Base-by-base conservation (phyloP, 164 flowering plant genomes). In the Annona cherimola region DNA sequence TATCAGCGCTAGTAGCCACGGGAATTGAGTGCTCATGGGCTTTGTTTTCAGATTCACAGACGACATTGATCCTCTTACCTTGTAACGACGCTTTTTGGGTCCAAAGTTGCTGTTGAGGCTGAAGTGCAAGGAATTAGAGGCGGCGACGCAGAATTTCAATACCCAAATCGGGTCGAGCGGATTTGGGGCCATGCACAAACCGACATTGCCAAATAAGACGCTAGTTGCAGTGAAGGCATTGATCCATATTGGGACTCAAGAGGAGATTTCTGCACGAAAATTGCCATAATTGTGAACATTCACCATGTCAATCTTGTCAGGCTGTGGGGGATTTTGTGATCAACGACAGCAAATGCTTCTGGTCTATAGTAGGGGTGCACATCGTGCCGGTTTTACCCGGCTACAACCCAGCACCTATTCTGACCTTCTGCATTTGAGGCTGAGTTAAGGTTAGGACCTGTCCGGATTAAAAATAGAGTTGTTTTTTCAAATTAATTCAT, bases 291-390 rank as follows among this genome's bases (percentile, higher is more conserved):
- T n/a, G n/a, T 62, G 97, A 97, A 1, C 71, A 80, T 90, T 63
- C 99, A 85, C 74, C 99, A 94, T 79, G 83, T 87, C 14, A 94
- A 94, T 74, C 80, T 94, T 81, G 97, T 94, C 55, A 87, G 79
- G 69, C 61, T 93, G 73, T 82, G n/a, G 79, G 76, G 98, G 97
- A 5, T 94, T 79, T 71, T 94, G 97, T 76, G 88, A 88, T 50
- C 85, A 87, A 67, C 89, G 87, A 26, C 74, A 84, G n/a, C 85
- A 83, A 43, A 78, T 88, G 59, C 79, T 92, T 7, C 74, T 94
- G 79, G 97, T 94, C 40, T 94, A 92, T 68, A 95, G n/a, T n/a
- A n/a, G n/a, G n/a, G n/a, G n/a, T n/a, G n/a, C n/a, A n/a, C n/a
- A n/a, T n/a, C n/a, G n/a, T n/a, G n/a, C n/a, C n/a, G n/a, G n/a